These are phyloP conservation scores for Pyrenochaeta sp. DNA, from an alignment of 2,329 filamentous ascomycete genomes.

Conservation along the genomic window DNA sequence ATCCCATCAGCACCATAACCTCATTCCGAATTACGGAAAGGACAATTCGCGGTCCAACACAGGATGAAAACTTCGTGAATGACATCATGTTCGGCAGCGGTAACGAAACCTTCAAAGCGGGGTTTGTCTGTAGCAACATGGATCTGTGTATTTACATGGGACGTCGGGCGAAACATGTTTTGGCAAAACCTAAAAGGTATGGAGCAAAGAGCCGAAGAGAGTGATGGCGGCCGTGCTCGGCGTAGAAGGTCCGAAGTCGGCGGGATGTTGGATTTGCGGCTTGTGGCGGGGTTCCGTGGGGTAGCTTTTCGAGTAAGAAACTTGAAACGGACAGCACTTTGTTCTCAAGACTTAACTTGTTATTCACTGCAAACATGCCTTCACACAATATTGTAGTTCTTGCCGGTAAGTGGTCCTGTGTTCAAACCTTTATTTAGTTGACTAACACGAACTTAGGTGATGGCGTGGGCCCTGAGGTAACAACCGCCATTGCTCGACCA, in stretches of 20 bases:
- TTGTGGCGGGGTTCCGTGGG: background rate
- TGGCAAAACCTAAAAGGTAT: background rate
- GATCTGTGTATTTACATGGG: background rate
- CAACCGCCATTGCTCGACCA: conserved; percentile 7
- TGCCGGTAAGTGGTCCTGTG: conserved; percentile 40
- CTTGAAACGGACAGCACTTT: background rate
- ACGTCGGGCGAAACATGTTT: background rate
- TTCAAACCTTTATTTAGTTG: background rate
- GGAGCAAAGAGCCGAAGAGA: background rate
- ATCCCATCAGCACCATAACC: background rate
- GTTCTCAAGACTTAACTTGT: background rate
- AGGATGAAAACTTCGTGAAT: background rate
- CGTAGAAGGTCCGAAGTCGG: background rate
- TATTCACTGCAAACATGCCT: conserved; percentile 39
- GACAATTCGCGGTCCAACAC: background rate
- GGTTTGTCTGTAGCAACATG: background rate
- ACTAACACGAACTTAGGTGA: conserved; percentile 45
- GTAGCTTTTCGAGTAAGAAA: background rate
- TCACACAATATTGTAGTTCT: conserved; percentile 54
- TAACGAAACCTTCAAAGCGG: background rate
- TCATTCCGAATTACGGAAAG: background rate
- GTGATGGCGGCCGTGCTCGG: background rate
- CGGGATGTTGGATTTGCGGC: background rate
- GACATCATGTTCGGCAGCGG: background rate
- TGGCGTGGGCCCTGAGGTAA: conserved; percentile 53